A percentile compares a stretch with the other conserved stretches of the same genome.
These are phyloP conservation scores for Cyberlindnera sargentensis DNA, from an alignment of 805 yeast genomes.

Conservation along the genomic window DNA sequence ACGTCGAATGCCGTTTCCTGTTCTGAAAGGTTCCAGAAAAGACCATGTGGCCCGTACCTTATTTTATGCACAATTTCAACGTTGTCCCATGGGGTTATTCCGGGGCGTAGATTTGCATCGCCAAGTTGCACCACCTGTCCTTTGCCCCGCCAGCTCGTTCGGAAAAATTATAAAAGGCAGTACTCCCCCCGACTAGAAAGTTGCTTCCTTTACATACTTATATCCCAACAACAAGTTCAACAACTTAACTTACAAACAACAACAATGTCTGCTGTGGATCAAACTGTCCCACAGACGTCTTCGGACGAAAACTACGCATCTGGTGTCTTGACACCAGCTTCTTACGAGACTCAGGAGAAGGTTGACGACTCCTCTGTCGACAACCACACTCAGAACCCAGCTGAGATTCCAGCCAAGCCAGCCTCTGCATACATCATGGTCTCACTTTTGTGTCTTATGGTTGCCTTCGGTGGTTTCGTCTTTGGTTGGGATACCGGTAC, in stretches of 20 bases:
- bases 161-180: neutral
- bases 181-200: no score
- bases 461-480: conserved; percentile 73
- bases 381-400: neutral
- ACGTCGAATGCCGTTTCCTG: no score
- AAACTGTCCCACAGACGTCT: conserved; percentile 7
- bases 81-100: conserved; percentile 7
- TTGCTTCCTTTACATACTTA: no score
- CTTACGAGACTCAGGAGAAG: conserved; percentile 13
- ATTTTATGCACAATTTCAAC: neutral
- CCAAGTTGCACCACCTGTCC: neutral
- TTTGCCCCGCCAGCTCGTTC: neutral
- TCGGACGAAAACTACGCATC: conserved; percentile 8
- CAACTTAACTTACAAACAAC: neutral
- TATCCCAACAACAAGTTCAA: neutral
- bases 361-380: conserved; percentile 11
- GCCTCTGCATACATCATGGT: conserved; percentile 25
- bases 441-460: conserved; percentile 29
- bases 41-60: neutral
- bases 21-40: neutral
- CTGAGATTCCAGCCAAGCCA: conserved; percentile 27
- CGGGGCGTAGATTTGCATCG: neutral
- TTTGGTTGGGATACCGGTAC: conserved; percentile 83
- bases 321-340: conserved; percentile 20
- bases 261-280: conserved; percentile 11